These are phyloP conservation scores for Backusella australiensis DNA, from an alignment of 192 early-diverging fungal genomes.

Conservation along the genomic window DNA sequence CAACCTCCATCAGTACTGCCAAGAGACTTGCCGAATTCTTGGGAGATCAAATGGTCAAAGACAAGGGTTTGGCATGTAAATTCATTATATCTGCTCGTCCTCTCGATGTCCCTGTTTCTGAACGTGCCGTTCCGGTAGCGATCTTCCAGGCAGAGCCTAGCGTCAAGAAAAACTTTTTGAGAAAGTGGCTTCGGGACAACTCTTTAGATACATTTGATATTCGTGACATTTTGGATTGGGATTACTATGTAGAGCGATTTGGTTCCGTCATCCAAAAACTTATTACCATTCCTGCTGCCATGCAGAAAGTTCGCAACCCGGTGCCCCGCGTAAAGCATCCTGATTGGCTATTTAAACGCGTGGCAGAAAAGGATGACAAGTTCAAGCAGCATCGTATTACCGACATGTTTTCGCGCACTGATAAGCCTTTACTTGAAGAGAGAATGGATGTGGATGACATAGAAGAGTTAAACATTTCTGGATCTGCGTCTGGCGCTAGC, in stretches of 20 bases:
- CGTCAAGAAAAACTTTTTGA: constrained; percentile 76
- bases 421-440: constrained; percentile 30
- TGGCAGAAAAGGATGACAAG: constrained; percentile 73
- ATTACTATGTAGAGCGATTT: constrained; percentile 96
- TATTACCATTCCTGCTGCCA: constrained; percentile 97
- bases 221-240: constrained; percentile 92
- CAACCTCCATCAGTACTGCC: constrained; percentile 93
- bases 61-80: constrained; percentile 93
- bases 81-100: constrained; percentile 93
- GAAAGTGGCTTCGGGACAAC: constrained; percentile 91
- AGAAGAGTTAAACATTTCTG: constrained; percentile 2
- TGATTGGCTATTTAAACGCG: constrained; percentile 89
- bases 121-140: constrained; percentile 92
- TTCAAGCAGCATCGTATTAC: constrained; percentile 84
- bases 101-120: constrained; percentile 78
- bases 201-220: constrained; percentile 79
- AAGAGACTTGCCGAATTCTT: constrained; percentile 94
- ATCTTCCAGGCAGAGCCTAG: constrained; percentile 87
- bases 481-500: neutral
- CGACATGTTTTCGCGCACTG: constrained; percentile 69
- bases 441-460: constrained; percentile 21
- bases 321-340: constrained; percentile 91
- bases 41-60: constrained; percentile 98
- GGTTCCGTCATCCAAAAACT: constrained; percentile 94
- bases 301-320: constrained; percentile 93